These are phyloP conservation scores for Rhytidiadelphus loreus DNA, from an alignment of 225 moss, liverwort and hornwort genomes.

Conservation along the genomic window DNA sequence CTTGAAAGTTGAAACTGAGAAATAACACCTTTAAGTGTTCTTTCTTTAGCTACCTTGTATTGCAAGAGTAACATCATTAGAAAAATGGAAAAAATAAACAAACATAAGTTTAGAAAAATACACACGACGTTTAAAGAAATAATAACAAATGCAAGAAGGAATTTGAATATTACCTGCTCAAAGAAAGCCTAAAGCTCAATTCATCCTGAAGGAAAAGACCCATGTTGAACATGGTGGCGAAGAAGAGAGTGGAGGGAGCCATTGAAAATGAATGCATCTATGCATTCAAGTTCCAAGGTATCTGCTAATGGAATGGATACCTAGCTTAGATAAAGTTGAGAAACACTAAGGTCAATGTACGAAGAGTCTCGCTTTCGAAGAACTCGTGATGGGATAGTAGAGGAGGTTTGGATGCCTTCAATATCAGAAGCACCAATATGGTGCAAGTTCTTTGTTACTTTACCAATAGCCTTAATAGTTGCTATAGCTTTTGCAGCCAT, in stretches of 20 bases:
- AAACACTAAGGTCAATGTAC: not conserved
- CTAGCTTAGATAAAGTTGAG: rapidly evolving
- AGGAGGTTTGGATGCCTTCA: rapidly evolving
- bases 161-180: not conserved
- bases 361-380: not conserved
- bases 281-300: rapidly evolving
- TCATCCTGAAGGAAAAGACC: not conserved
- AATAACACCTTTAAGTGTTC: too few relatives aligned
- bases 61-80: not conserved
- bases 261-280: not conserved
- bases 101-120: rapidly evolving
- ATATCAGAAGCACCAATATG: rapidly evolving
- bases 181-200: rapidly evolving
- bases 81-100: not conserved
- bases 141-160: rapidly evolving
- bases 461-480: not conserved
- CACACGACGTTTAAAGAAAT: rapidly evolving
- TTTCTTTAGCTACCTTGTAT: too few relatives aligned
- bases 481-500: rapidly evolving
- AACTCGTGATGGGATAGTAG: not conserved
- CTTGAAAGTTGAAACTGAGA: too few relatives aligned
- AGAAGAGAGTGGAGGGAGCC: not conserved
- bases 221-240: rapidly evolving
- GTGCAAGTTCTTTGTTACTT: rapidly evolving
- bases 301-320: rapidly evolving